Conservation (phyloP, 164 flowering plant species). For the Hamamelis virginiana region DNA sequence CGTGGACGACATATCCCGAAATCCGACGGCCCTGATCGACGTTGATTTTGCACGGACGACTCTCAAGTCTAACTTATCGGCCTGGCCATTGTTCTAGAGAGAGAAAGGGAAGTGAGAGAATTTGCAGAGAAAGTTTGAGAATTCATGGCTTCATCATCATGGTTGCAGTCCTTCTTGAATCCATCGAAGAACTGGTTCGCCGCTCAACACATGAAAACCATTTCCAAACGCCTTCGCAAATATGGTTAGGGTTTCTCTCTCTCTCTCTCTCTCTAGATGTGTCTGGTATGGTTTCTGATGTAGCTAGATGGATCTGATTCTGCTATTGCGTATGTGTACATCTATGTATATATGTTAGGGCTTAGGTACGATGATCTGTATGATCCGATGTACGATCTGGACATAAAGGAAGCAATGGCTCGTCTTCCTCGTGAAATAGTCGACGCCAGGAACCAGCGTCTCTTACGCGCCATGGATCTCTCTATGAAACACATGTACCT, state of each 20-base stretch:
- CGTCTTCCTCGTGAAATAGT: slow-evolving; percentile 89
- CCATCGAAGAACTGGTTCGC: slow-evolving; percentile 79
- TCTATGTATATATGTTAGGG: slow-evolving; percentile 31
- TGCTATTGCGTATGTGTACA: not conserved
- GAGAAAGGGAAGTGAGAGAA: too few relatives aligned
- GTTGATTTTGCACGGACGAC: too few relatives aligned
- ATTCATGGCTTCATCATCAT: slow-evolving; percentile 43
- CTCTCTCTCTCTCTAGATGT: not conserved
- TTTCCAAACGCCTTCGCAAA: slow-evolving; percentile 66
- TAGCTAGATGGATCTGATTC: not conserved
- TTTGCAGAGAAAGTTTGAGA: too few relatives aligned
- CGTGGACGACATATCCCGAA: too few relatives aligned
- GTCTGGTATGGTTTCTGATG: not conserved
- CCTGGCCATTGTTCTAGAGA: too few relatives aligned
- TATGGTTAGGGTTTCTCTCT: slow-evolving; percentile 45
- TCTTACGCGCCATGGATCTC: slow-evolving; percentile 94
- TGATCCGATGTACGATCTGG: slow-evolving; percentile 78
- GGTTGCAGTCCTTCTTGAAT: slow-evolving; percentile 40
- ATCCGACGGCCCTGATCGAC: too few relatives aligned
- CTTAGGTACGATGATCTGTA: slow-evolving; percentile 85
- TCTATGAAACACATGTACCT: slow-evolving; percentile 97
- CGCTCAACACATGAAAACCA: slow-evolving; percentile 58
- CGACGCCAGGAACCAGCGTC: slow-evolving; percentile 90
- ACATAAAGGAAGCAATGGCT: slow-evolving; percentile 79
- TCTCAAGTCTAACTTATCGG: too few relatives aligned